Conservation (phyloP, 495 filamentous ascomycete genomes). For the Amniculicola lignicola region DNA sequence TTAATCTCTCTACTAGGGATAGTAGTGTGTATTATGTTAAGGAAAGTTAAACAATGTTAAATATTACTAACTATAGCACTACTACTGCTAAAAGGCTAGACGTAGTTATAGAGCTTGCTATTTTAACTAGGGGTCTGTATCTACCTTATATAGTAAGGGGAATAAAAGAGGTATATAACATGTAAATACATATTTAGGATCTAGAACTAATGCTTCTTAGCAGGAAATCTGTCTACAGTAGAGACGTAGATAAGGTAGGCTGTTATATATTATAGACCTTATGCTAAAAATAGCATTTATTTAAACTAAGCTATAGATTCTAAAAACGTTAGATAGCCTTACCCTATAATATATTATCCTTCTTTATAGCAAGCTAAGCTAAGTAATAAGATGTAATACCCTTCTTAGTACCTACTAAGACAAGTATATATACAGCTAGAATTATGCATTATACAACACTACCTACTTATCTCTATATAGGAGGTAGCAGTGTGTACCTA, state of each 20-base stretch:
- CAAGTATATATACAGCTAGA: no score
- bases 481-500: no score
- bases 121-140: no score
- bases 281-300: constrained; percentile 3
- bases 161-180: background rate
- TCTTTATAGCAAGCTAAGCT: no score
- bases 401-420: no score
- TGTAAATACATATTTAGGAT: background rate
- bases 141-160: background rate
- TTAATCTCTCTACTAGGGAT: background rate
- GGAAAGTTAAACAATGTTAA: no score
- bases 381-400: no score
- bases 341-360: constrained; percentile 2
- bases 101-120: constrained; percentile 2
- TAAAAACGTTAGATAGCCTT: background rate
- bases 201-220: constrained; percentile 2
- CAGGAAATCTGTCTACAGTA: no score
- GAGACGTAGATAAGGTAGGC: constrained; percentile 2
- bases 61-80: background rate
- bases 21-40: background rate
- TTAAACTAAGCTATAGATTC: background rate
- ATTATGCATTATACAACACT: no score
- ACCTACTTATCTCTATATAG: no score
- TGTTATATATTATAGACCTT: constrained; percentile 2
- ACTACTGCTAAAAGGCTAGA: background rate